phyloP scores from a whole-genome alignment of 495 filamentous ascomycete genomes.

The Tuber calosporum region DNA sequence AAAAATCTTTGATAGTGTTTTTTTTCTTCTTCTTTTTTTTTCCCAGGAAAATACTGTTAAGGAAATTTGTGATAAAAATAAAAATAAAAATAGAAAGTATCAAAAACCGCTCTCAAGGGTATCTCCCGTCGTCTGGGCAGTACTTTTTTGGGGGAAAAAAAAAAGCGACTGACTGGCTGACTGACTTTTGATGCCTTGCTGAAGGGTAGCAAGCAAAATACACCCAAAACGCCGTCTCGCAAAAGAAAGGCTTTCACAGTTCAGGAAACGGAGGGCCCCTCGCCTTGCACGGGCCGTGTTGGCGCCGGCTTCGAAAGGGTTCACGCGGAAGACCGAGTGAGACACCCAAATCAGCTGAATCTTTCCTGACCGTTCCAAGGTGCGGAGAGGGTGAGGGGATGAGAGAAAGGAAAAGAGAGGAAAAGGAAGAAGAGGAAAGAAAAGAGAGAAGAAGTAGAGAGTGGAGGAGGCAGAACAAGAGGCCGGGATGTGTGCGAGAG shows the following conservation, averaged over 20 bases:
- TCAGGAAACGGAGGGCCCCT: conserved; percentile 38
- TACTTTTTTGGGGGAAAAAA: conserved; percentile 22
- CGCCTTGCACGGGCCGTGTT: conserved; percentile 43
- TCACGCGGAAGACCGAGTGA: conserved; percentile 42
- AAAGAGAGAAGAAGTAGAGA: not conserved
- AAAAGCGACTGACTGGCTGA: conserved; percentile 36
- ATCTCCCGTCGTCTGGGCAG: conserved; percentile 31
- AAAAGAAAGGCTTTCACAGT: conserved; percentile 38
- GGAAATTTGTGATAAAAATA: no score
- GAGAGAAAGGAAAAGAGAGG: conserved; percentile 36
- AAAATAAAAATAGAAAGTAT: conserved; percentile 14
- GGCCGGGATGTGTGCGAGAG: not conserved
- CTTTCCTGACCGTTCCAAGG: conserved; percentile 36
- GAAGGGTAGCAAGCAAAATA: conserved; percentile 37
- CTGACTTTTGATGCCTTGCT: conserved; percentile 34
- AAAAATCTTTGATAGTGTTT: not conserved
- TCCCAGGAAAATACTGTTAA: conserved; percentile 30
- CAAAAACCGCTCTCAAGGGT: conserved; percentile 33
- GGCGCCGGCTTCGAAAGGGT: conserved; percentile 43
- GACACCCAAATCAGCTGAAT: conserved; percentile 42
- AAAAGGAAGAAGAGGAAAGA: conserved; percentile 32
- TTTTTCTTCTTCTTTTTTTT: conserved; percentile 12
- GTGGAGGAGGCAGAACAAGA: conserved; percentile 1
- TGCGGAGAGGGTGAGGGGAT: conserved; percentile 39
- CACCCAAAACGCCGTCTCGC: conserved; percentile 39